Percentiles rank a stretch among this genome's conserved stretches.
These are phyloP conservation scores for Diaporthe sp. DNA, from an alignment of 2,329 filamentous ascomycete species.

Conservation along the genomic window DNA sequence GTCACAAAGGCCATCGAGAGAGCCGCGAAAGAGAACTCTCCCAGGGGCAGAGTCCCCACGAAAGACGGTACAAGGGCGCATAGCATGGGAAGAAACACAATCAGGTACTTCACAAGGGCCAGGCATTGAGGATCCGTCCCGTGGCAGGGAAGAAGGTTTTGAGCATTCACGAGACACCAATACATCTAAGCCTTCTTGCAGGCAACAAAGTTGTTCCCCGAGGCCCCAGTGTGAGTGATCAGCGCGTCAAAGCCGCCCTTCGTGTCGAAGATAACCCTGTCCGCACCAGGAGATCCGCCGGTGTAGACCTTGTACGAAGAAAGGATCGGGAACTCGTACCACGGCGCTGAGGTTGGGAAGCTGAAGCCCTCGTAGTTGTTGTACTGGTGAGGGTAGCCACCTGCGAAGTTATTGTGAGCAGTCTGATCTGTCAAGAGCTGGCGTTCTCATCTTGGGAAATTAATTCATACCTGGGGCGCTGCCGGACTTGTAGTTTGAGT, in stretches of 20 bases:
- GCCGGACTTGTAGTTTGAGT: constrained; percentile 48
- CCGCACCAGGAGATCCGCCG: constrained; percentile 71
- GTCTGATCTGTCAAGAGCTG: constrained; percentile 9
- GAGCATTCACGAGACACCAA: not conserved
- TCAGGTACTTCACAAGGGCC: not conserved
- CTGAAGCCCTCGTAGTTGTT: constrained; percentile 59
- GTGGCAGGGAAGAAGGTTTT: not conserved
- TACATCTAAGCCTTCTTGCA: constrained; percentile 54
- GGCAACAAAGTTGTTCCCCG: constrained; percentile 73
- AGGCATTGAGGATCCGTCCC: not conserved
- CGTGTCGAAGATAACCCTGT: constrained; percentile 73
- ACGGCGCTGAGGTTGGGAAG: constrained; percentile 55
- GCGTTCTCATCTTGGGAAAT: not conserved
- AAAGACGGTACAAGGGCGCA: not conserved
- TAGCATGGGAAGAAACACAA: too few species aligned
- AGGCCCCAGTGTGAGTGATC: constrained; percentile 77
- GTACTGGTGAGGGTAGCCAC: constrained; percentile 60
- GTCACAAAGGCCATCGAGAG: not conserved
- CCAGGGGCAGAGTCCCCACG: not conserved
- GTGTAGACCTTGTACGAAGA: constrained; percentile 52
- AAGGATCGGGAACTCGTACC: constrained; percentile 61
- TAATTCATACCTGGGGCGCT: constrained; percentile 45
- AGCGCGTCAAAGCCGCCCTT: constrained; percentile 67
- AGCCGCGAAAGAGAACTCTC: too few species aligned
- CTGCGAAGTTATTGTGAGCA: constrained; percentile 27